Evolutionary conservation across 2,329 filamentous ascomycete species (phyloP).

Genomic region (Tolypocladium pustulatum): DNA sequence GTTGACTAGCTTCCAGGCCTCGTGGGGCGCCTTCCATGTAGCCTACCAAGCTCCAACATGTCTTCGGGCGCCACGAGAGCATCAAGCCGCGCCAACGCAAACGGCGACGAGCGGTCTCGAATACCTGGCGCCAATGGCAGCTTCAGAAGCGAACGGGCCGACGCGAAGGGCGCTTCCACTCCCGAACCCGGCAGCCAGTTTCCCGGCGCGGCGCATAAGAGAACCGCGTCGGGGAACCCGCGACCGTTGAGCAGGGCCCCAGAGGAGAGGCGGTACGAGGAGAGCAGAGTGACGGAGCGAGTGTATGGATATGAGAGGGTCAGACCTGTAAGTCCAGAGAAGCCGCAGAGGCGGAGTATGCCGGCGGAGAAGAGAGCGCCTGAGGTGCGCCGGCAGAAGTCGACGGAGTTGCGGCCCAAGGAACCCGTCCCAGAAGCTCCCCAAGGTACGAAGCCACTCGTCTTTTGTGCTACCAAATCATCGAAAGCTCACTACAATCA

Average conservation of each 20-base stretch:
- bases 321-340: slow-evolving; percentile 49
- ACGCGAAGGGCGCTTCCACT: slow-evolving; percentile 25
- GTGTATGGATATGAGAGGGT: slow-evolving; percentile 50
- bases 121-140: slow-evolving; percentile 21
- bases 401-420: slow-evolving; percentile 32
- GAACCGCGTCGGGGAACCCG: slow-evolving; percentile 46
- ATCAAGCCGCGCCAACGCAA: slow-evolving; percentile 33
- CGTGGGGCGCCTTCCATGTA: slow-evolving; percentile 20
- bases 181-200: slow-evolving; percentile 22
- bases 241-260: slow-evolving; percentile 35
- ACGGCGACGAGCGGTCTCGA: slow-evolving; percentile 27
- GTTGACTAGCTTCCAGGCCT: background rate
- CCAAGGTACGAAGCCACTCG: slow-evolving; percentile 29
- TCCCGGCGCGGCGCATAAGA: slow-evolving; percentile 40
- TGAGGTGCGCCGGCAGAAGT: slow-evolving; percentile 29
- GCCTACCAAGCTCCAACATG: slow-evolving; percentile 22
- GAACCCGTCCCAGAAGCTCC: slow-evolving; percentile 36
- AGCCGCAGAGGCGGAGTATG: slow-evolving; percentile 33
- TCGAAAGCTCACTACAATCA: slow-evolving; percentile 8
- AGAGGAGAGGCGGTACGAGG: slow-evolving; percentile 33
- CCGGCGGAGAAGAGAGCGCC: slow-evolving; percentile 26
- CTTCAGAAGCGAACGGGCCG: slow-evolving; percentile 23
- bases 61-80: slow-evolving; percentile 30
- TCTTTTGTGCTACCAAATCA: background rate
- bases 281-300: slow-evolving; percentile 44